phyloP scores from a whole-genome alignment of 805 yeast species.

The Candida takata region DNA sequence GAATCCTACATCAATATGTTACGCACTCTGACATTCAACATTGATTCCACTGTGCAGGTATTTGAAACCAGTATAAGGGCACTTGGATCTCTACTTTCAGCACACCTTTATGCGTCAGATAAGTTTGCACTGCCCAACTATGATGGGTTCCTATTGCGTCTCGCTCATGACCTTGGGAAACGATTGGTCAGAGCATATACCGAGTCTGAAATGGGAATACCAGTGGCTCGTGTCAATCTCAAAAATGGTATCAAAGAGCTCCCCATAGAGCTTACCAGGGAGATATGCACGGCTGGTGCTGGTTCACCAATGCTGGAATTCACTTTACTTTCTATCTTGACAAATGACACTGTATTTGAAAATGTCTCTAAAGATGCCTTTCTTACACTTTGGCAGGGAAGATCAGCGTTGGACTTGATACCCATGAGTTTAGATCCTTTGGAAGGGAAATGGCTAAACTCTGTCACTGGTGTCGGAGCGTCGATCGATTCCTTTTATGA shows the following conservation, averaged over 20 bases:
- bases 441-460: constrained; percentile 47
- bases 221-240: constrained; percentile 75
- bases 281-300: constrained; percentile 86
- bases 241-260: constrained; percentile 40
- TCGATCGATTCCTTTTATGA: constrained; percentile 89
- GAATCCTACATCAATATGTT: constrained; percentile 34
- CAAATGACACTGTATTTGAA: constrained; percentile 70
- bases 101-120: constrained; percentile 59
- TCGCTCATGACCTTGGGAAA: constrained; percentile 73
- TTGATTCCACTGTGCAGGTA: constrained; percentile 71
- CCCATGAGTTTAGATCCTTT: constrained; percentile 73
- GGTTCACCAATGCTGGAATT: constrained; percentile 79
- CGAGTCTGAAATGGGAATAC: constrained; percentile 55
- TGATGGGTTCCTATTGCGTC: constrained; percentile 60
- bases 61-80: constrained; percentile 82
- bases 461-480: constrained; percentile 79
- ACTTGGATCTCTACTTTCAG: constrained; percentile 73
- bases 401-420: constrained; percentile 55
- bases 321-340: constrained; percentile 63
- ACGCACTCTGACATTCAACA: constrained; percentile 5
- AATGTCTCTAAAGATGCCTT: constrained; percentile 54
- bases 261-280: constrained; percentile 40
- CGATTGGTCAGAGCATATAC: constrained; percentile 63
- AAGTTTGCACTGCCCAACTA: constrained; percentile 36
- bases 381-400: constrained; percentile 60